Evolutionary conservation across 2,329 filamentous ascomycete species (phyloP), one percentile per base, ranked within the genome.

Genomic region (Fusarium continuum): DNA sequence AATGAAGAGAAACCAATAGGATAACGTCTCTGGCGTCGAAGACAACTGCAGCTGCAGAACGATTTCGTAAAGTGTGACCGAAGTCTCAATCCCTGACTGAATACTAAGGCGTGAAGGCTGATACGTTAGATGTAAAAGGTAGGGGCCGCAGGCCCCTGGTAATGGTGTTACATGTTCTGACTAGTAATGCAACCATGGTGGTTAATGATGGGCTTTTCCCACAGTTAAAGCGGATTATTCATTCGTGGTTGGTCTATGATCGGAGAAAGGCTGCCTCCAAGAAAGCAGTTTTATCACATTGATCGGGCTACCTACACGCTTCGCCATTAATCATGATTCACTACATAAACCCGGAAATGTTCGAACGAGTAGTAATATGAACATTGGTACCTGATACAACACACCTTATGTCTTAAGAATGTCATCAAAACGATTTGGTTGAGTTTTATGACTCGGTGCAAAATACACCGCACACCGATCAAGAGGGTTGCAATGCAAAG

Each of bases 1-100:
- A 31, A 62, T 46, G 44, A 47, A 40, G 4, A 19, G 28, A 39
- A 44, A 5, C 51, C 25, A 49, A 58, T 45, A 35, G 44, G 47
- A 38, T 14, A 10, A 4, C 29, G n/a, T n/a, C 31, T 16, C 23
- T 26, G 22, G 16, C 41, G 22, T 35, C 16, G 16, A 26, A 32
- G 28, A 16, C 19, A 48, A 34, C 25, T 25, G 20, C 38, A 31
- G 26, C 38, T 46, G 43, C 43, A 51, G 40, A 16, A 39, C 29
- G 31, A 44, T 50, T 62, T 56, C 20, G 39, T 49, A 22, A 26
- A 35, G 16, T 25, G 38, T 29, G 41, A 34, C 38, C 6, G 11
- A n/a, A 19, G 25, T 16, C 20, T 35, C 3, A 13, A 25, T 36
- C 38, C 10, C 31, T 40, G 31, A 14, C 31, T 40, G 31, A 14